phyloP scores from a whole-genome alignment of 1,139 yeast species.

The Yamadazyma diddensiae region DNA sequence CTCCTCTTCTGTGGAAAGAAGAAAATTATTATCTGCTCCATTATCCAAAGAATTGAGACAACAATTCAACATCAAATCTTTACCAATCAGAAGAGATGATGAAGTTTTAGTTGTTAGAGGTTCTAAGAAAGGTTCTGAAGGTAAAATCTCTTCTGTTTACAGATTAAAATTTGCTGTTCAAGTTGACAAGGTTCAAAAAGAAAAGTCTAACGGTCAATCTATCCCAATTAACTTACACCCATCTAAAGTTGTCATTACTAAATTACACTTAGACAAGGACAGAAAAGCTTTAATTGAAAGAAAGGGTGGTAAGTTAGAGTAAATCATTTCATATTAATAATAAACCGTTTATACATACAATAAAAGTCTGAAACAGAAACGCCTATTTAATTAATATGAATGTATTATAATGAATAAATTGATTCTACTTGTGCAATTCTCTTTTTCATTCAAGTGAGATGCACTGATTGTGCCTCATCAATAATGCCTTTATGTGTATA shows the following conservation, averaged over 20 bases:
- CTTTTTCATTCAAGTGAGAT: background rate
- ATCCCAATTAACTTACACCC: slow-evolving; percentile 98
- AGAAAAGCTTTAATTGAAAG: slow-evolving; percentile 91
- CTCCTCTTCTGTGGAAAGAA: slow-evolving; percentile 96
- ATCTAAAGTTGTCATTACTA: slow-evolving; percentile 98
- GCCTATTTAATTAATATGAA: slow-evolving; percentile 7
- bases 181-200: slow-evolving; percentile 96
- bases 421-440: background rate
- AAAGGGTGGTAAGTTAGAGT: slow-evolving; percentile 39
- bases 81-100: slow-evolving; percentile 99
- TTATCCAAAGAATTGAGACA: slow-evolving; percentile 98
- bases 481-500: no score
- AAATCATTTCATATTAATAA: slow-evolving; percentile 16
- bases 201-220: slow-evolving; percentile 97
- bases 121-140: slow-evolving; percentile 99
- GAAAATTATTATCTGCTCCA: slow-evolving; percentile 96
- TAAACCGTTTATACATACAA: slow-evolving; percentile 9
- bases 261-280: slow-evolving; percentile 97
- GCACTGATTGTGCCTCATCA: no score
- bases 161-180: slow-evolving; percentile 97
- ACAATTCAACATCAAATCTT: slow-evolving; percentile 92
- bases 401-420: slow-evolving; percentile 5
- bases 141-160: slow-evolving; percentile 97
- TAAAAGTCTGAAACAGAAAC: slow-evolving; percentile 7
- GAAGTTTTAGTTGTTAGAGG: slow-evolving; percentile 97